Base-by-base conservation (phyloP, 1,139 yeast genomes). In the Maudiozyma humilis region DNA sequence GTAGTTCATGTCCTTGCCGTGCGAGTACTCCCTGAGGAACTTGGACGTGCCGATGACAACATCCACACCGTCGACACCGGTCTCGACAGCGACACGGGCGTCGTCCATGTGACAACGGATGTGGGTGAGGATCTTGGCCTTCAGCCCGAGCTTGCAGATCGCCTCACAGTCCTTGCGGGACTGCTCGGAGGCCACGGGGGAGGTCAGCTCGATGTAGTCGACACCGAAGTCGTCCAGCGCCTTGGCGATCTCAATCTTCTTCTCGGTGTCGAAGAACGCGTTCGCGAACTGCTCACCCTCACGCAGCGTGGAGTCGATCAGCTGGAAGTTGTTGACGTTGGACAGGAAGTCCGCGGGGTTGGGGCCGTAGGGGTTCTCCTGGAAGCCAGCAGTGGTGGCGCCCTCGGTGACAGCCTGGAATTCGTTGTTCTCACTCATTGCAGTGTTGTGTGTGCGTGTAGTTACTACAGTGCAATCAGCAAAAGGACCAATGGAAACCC, bases 281-380 rank as follows among this genome's bases (percentile, higher is more conserved):
- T 89, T 91, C 61, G 97, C 96, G 65, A 91, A 91, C 67, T 91
- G 98, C 70, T 91, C 98, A 65, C 98, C 97, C 69, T 91, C 98
- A 75, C 97, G 82, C 52, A 91, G 74, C 27, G 97, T 91, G 17
- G 96, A 86, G 70, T 91, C 98, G 60, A 91, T 91, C 59, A 91
- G 71, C 72, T 89, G 89, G 70, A 89, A 91, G 59, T 79, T 81
- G 57, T 81, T 75, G 39, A 91, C 97, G 63, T 91, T 91, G 17
- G 96, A 87, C 52, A 91, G 70, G 63, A 72, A 88, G 70, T 91
- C 98, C 47, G 88, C 78, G 44, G 97, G 97, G 63, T 89, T 83
- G 51, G 96, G 95, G 25, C 96, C 97, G 60, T 91, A 91, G 51
- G 97, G 97, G 64, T 89, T 89, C 27, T 49, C 56, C 45, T 56